Base-by-base conservation (phyloP, 306 rosid genomes). In the Gleditsia sinensis region DNA sequence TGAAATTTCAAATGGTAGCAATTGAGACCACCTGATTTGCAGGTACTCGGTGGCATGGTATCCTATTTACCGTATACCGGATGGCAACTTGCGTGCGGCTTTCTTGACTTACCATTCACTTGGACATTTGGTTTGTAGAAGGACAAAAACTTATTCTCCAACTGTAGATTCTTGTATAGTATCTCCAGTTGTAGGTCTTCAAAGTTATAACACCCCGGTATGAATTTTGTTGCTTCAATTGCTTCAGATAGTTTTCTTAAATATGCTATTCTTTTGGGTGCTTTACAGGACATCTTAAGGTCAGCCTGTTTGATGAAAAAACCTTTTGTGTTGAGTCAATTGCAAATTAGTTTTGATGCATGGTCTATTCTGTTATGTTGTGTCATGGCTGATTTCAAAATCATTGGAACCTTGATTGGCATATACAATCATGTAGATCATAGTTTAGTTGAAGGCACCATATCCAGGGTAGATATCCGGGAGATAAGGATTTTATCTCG, bases 1-100 rank as follows among this genome's bases (percentile, higher is more conserved):
- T 64, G 65, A 71, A 58, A 55, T 65, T 74, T 60, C n/a, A n/a
- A n/a, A n/a, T n/a, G 67, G 54, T 64, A 78, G 57, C 51, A 70
- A 46, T 80, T 67, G 5, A 24, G n/a, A 20, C 56, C 67, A n/a
- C n/a, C n/a, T 83, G 60, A 55, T 85, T 75, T 81, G 84, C 92
- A 92, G 98, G 98, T 92, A 82, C 74, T 78, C 98, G 0, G 98
- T 92, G 62, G 98, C 98, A 0, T 90, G 98, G 98, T 92, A 92
- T 87, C 96, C 98, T 63, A 90, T 92, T 59, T 92, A 92, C 83
- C 90, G 96, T 78, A 90, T 92, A 82, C 98, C 98, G 0, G 88
- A 87, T 37, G 94, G 90, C 67, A 88, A 75, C 86, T 83, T 92
- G 27, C 98, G 89, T 13, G 88, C 98, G 53, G 67, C 98, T 19